These are phyloP conservation scores for Aspergillus affinis DNA, from an alignment of 495 filamentous ascomycete species.

Conservation along the genomic window DNA sequence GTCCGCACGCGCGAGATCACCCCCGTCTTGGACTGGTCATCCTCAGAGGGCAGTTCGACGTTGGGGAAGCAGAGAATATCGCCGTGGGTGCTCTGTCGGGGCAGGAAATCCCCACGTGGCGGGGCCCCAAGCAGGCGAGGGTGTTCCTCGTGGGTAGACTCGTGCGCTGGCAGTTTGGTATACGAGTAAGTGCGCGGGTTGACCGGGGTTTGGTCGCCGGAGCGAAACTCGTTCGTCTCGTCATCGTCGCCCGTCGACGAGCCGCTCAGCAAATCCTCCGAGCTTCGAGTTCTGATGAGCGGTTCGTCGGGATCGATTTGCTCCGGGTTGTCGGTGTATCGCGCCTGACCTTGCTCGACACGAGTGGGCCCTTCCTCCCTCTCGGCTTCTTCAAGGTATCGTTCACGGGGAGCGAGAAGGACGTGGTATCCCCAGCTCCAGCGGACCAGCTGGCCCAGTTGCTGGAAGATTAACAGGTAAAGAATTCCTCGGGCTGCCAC, in stretches of 20 bases:
- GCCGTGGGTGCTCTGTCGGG: slow-evolving; percentile 37
- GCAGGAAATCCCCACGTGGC: slow-evolving; percentile 40
- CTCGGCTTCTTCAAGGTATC: slow-evolving; percentile 59
- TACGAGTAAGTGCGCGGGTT: slow-evolving; percentile 35
- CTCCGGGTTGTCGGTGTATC: slow-evolving; percentile 63
- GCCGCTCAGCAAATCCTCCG: slow-evolving; percentile 26
- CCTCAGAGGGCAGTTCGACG: slow-evolving; percentile 33
- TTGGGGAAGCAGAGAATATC: slow-evolving; percentile 47
- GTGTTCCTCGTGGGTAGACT: slow-evolving; percentile 26
- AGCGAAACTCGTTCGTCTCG: slow-evolving; percentile 32
- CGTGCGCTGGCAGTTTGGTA: slow-evolving; percentile 33
- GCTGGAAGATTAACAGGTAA: slow-evolving; percentile 96
- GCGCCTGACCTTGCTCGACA: slow-evolving; percentile 62
- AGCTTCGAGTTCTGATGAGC: slow-evolving; percentile 36
- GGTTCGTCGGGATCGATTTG: slow-evolving; percentile 47
- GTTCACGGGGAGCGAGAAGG: slow-evolving; percentile 73
- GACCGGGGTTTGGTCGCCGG: slow-evolving; percentile 44
- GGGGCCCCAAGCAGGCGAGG: slow-evolving; percentile 33
- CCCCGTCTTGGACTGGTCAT: slow-evolving; percentile 22
- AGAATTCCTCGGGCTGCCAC: slow-evolving; percentile 92
- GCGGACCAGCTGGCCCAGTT: slow-evolving; percentile 89
- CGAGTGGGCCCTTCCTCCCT: slow-evolving; percentile 47
- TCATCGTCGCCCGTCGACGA: slow-evolving; percentile 15
- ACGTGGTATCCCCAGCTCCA: slow-evolving; percentile 99
- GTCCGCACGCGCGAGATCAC: slow-evolving; percentile 25